A percentile compares a stretch with the other conserved stretches of the same genome.
These are phyloP conservation scores for Diaporthe amygdali DNA, from an alignment of 2,329 filamentous ascomycete genomes.

Conservation along the genomic window DNA sequence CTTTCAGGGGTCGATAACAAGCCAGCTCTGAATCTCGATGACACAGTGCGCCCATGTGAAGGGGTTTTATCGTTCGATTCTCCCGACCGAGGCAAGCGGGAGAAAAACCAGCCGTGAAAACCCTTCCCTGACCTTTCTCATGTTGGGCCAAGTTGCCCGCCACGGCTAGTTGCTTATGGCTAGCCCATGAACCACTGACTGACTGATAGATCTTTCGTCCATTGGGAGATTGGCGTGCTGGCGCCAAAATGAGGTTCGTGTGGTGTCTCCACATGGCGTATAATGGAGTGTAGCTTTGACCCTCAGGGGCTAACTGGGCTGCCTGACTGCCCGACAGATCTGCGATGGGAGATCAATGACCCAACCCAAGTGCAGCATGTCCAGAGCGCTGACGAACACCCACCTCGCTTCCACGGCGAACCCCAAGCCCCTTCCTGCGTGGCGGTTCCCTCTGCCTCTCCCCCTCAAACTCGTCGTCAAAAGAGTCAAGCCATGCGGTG, in stretches of 20 bases:
- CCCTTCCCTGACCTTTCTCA: not conserved
- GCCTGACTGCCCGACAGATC: too few relatives aligned
- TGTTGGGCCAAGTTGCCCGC: not conserved
- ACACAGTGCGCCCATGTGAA: not conserved
- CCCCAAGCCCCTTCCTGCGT: not conserved
- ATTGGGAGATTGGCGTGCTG: conserved; percentile 12
- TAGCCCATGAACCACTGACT: not conserved
- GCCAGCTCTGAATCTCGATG: not conserved
- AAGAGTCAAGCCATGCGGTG: not conserved
- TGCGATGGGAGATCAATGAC: not conserved
- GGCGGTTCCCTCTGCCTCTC: not conserved
- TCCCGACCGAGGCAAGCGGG: not conserved
- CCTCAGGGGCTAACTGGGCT: conserved; percentile 14
- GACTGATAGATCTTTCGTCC: not conserved
- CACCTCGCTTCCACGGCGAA: not conserved
- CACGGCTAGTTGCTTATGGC: not conserved
- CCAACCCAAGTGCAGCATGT: too few relatives aligned
- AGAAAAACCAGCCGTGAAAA: not conserved
- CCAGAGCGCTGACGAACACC: too few relatives aligned
- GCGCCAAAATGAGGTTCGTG: not conserved
- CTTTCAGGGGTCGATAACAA: not conserved
- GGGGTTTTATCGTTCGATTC: not conserved
- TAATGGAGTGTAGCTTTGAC: conserved; percentile 1
- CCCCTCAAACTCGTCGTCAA: not conserved
- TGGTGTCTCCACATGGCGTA: conserved; percentile 12